Evolutionary conservation across 169 alveolate genomes (phyloP), one percentile per base, ranked within the genome.

Genomic region (Eimeria sp.): DNA sequence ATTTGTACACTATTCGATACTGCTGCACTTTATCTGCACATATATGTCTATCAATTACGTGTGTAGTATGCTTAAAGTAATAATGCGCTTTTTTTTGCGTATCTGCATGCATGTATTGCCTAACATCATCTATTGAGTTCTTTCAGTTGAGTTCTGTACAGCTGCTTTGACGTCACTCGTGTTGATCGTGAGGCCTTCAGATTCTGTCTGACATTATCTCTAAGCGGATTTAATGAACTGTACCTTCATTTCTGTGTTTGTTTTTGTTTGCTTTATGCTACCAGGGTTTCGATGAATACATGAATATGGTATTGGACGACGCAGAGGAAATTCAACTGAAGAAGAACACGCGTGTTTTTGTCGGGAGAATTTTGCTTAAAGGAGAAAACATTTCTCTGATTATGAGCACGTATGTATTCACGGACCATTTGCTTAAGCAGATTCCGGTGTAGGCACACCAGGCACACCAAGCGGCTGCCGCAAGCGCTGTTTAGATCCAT

Each of bases 241-340:
- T 2, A 25, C 49, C 10, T 40, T 73, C 16, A 4, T 30, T 30
- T 11, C 11, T 40, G 11, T 73, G 54, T 10, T 73, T 16, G 49
- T 3, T 73, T 73, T 7, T 30, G 84, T 20, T 43, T 73, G 34
- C 67, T 34, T 47, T 27, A 1, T 16, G 4, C 51, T 9, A 82
- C 18, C 91, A 98, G 99, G 99, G 99, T 0, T 99, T 99, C 86
- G 99, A 99, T 93, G 99, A 99, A 96, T 99, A 98, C 95, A 99
- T 99, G 99, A 99, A 99, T 96, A 97, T 99, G 98, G 99, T 99
- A 30, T 92, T 99, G 94, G 99, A 99, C 93, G 99, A 99, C 58
- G 99, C 99, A 22, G 98, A 98, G 97, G 99, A 99, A 95, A 97
- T 98, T 63, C 96, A 98, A 89, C 97, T 98, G 57, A 99, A 98